phyloP scores from a whole-genome alignment of 2,329 filamentous ascomycete species.

The Epicoccum nigrum region DNA sequence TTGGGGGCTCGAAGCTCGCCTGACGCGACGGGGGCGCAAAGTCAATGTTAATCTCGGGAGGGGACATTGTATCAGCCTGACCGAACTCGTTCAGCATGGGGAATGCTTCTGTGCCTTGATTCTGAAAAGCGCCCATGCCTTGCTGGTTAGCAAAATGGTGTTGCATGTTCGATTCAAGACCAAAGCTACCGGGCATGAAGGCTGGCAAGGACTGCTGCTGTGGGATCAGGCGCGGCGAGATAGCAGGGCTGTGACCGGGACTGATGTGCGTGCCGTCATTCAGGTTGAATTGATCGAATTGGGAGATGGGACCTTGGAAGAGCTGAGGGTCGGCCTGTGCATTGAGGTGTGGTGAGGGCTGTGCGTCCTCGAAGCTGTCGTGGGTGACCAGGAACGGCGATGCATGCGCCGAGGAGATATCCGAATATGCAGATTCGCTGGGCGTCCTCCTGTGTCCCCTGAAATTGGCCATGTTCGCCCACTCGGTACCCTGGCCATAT shows the following conservation, averaged over 20 bases:
- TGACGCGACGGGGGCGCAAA: slow-evolving; percentile 78
- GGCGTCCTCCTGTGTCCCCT: slow-evolving; percentile 82
- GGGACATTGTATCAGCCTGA: slow-evolving; percentile 76
- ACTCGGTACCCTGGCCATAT: slow-evolving; percentile 64
- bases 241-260: slow-evolving; percentile 74
- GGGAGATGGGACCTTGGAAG: slow-evolving; percentile 74
- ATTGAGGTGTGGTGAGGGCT: slow-evolving; percentile 80
- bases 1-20: slow-evolving; percentile 69
- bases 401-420: slow-evolving; percentile 82
- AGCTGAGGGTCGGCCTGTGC: slow-evolving; percentile 72
- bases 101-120: slow-evolving; percentile 55
- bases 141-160: slow-evolving; percentile 56
- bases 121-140: slow-evolving; percentile 59
- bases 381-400: slow-evolving; percentile 81
- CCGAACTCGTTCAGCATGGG: slow-evolving; percentile 66
- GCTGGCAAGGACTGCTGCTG: slow-evolving; percentile 65
- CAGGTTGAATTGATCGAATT: slow-evolving; percentile 80
- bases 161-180: slow-evolving; percentile 54
- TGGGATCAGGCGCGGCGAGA: slow-evolving; percentile 68
- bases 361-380: slow-evolving; percentile 78
- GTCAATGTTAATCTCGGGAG: slow-evolving; percentile 94
- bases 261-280: slow-evolving; percentile 57
- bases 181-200: slow-evolving; percentile 55
- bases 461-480: slow-evolving; percentile 68
- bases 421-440: slow-evolving; percentile 79